Evolutionary conservation across 2,329 filamentous ascomycete species (phyloP), one percentile per base, ranked within the genome.

Genomic region (Celoporthe dispersa): DNA sequence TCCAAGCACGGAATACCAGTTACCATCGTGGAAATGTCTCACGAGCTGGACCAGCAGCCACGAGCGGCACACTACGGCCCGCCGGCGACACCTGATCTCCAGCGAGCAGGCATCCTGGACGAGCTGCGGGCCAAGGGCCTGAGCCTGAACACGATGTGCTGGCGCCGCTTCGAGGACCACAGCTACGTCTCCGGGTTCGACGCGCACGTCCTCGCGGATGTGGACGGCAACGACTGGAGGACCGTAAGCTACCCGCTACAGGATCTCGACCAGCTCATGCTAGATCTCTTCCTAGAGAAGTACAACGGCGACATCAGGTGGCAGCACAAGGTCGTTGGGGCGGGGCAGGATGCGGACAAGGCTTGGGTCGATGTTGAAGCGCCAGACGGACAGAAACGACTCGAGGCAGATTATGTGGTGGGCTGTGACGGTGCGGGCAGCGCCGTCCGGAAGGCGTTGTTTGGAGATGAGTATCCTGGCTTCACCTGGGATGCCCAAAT

Each of bases 41-140:
- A 81, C 35, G 80, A 84, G 67, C 81, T 90, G 61, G 87, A 90
- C 79, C 81, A 85, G 69, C 87, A 87, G 69, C 89, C 89, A 0
- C 86, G 89, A 37, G 89, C 89, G 19, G 86, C 88, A 2, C 87
- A 90, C 77, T 90, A 90, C 76, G 87, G 85, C 3, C 82, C 86
- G 0, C 83, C 87, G 0, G 88, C 87, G 1, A 84, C 88, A 59
- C 85, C 85, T 53, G 87, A 89, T 70, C 82, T 91, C 64, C 76
- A 81, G 55, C 83, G 86, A n/a, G 88, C 88, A 0, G 88, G 88
- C 0, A 83, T 91, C 14, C 79, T 90, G 25, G 83, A 84, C 39
- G 74, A 80, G 73, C 77, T 84, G 39, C 79, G 79, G 1, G 74
- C 74, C 39, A 75, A 77, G 19, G 82, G 82, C 16, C 76, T 84